Conservation (phyloP, 2,329 filamentous ascomycete genomes). For the Sporothrix humicola region DNA sequence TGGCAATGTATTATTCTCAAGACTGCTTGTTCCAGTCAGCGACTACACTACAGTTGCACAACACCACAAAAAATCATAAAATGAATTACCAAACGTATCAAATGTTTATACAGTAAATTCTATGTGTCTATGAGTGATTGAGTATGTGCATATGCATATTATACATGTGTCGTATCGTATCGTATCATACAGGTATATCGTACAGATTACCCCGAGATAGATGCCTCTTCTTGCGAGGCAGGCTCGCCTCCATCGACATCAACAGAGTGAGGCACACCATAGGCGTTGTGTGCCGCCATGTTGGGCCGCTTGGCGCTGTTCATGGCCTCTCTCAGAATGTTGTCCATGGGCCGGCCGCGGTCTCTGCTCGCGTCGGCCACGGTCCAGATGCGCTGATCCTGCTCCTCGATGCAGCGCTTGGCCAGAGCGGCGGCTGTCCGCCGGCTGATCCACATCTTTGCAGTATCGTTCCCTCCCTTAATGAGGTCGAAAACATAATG, state of each 20-base stretch:
- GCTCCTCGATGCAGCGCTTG: constrained; percentile 44
- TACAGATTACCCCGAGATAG: background rate
- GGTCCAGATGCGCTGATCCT: constrained; percentile 45
- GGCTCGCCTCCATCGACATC: constrained; percentile 10
- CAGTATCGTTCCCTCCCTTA: background rate
- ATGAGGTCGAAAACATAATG: constrained; percentile 43
- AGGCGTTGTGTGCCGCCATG: constrained; percentile 24
- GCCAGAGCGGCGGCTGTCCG: constrained; percentile 45
- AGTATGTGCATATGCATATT: background rate
- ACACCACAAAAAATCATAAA: constrained; percentile 6
- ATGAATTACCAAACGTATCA: background rate
- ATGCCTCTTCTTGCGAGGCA: background rate
- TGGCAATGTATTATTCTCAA: no score
- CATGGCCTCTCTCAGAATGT: constrained; percentile 30
- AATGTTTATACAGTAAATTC: background rate
- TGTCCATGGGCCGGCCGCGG: constrained; percentile 37
- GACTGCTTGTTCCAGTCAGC: background rate
- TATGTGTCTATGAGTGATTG: background rate
- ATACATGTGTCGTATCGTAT: background rate
- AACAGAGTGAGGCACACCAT: constrained; percentile 34
- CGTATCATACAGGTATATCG: background rate
- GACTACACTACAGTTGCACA: background rate
- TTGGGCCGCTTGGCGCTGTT: background rate
- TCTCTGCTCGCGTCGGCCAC: constrained; percentile 41
- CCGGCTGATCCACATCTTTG: constrained; percentile 44